Percentiles rank a stretch among this genome's conserved stretches.
Evolutionary conservation across 1,284 basidiomycete species (phyloP).

Genomic region (Cystobasidiaceae sp.): DNA sequence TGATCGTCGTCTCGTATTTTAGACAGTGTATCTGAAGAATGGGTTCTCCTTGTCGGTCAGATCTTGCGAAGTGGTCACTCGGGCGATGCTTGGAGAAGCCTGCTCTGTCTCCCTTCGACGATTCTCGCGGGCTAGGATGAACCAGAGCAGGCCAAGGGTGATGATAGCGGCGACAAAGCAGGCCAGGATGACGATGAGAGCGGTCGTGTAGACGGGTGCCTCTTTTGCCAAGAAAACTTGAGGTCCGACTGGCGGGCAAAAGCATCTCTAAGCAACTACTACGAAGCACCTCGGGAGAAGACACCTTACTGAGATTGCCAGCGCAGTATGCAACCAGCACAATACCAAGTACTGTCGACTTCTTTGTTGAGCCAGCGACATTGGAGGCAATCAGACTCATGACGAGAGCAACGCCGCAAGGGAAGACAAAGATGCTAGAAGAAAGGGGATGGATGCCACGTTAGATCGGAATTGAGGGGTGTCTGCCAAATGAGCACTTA

Average conservation of each 20-base stretch:
- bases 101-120: background rate
- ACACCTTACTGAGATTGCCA: background rate
- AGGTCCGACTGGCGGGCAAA: background rate
- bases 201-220: background rate
- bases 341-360: background rate
- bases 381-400: slow-evolving; percentile 8
- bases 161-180: background rate
- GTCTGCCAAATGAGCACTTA: background rate
- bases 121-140: background rate
- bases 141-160: background rate
- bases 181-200: background rate
- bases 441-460: background rate
- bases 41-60: background rate
- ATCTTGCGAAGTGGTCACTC: background rate
- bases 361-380: slow-evolving; percentile 1
- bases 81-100: background rate
- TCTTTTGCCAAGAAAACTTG: background rate
- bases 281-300: background rate
- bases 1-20: too few species aligned
- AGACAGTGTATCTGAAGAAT: too few species aligned
- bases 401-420: background rate
- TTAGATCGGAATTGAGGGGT: too few species aligned
- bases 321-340: background rate
- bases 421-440: background rate
- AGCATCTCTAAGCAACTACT: background rate